phyloP scores from a whole-genome alignment of 2,329 filamentous ascomycete genomes.

The Eurotiales sp. region DNA sequence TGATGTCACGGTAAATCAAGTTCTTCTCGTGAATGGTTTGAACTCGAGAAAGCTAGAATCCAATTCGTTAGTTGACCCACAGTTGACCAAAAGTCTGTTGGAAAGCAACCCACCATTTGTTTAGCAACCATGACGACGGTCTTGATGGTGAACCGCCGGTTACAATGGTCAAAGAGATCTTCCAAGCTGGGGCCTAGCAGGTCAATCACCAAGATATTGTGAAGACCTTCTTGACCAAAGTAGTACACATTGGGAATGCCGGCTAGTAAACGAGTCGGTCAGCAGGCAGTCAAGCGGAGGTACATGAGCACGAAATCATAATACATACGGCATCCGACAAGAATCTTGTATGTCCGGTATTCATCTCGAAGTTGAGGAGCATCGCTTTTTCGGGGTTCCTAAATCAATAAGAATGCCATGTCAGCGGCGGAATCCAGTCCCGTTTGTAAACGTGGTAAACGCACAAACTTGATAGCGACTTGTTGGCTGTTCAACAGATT shows the following conservation, averaged over 20 bases:
- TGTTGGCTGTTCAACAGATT: constrained; percentile 99
- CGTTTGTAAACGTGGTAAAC: constrained; percentile 37
- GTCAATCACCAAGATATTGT: constrained; percentile 98
- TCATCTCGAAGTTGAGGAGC: constrained; percentile 96
- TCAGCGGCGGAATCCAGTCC: constrained; percentile 21
- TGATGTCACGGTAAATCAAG: constrained; percentile 98
- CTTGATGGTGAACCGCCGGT: constrained; percentile 91
- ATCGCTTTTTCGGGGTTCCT: constrained; percentile 98
- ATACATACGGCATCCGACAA: constrained; percentile 94
- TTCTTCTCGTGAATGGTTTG: constrained; percentile 98
- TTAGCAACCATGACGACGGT: constrained; percentile 99
- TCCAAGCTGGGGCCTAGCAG: constrained; percentile 91
- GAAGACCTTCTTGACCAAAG: constrained; percentile 95
- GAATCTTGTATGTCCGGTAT: constrained; percentile 98
- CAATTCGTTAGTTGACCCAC: constrained; percentile 24
- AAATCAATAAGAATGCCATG: no score
- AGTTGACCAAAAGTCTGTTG: background rate
- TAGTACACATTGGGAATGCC: constrained; percentile 99
- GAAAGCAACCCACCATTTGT: constrained; percentile 70
- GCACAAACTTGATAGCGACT: constrained; percentile 98
- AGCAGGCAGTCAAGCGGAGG: constrained; percentile 26
- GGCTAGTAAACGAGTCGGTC: constrained; percentile 59
- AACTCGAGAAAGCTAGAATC: constrained; percentile 74
- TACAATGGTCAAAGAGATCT: constrained; percentile 96
- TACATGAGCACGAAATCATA: constrained; percentile 16